A percentile compares a stretch with the other conserved stretches of the same genome.
phyloP scores from a whole-genome alignment of 148 eudicot species.

The Vaccinium macrocarpon region DNA sequence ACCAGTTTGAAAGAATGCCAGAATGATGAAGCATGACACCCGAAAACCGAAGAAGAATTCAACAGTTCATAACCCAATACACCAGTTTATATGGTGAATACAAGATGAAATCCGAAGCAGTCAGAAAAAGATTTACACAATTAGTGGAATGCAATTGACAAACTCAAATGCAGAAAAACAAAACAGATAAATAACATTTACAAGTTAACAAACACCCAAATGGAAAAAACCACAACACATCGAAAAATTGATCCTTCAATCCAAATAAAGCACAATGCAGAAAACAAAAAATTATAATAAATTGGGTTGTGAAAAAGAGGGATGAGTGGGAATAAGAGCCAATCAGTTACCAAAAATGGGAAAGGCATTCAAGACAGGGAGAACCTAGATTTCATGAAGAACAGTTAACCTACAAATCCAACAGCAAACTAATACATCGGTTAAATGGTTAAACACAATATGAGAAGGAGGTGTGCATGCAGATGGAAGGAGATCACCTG shows the following conservation, averaged over 20 bases:
- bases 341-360: neutral
- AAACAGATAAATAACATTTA: neutral
- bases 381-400: conserved; percentile 2
- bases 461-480: neutral
- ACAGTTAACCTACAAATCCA: neutral
- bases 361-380: neutral
- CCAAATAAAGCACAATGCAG: neutral
- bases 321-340: neutral
- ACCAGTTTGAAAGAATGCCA: conserved; percentile 8
- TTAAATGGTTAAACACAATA: neutral
- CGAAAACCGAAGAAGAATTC: neutral
- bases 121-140: neutral
- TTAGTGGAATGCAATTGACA: neutral
- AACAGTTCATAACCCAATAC: neutral
- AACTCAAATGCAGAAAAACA: neutral
- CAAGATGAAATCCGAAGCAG: neutral
- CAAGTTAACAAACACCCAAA: neutral
- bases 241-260: neutral
- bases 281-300: neutral
- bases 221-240: no score
- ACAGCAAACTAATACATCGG: neutral
- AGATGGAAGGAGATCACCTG: conserved; percentile 8
- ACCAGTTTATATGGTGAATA: no score
- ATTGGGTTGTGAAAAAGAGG: neutral
- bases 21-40: neutral